Evolutionary conservation across 768 basidiomycete genomes (phyloP), one percentile per base, ranked within the genome.

Genomic region (Mycena kentingensis): DNA sequence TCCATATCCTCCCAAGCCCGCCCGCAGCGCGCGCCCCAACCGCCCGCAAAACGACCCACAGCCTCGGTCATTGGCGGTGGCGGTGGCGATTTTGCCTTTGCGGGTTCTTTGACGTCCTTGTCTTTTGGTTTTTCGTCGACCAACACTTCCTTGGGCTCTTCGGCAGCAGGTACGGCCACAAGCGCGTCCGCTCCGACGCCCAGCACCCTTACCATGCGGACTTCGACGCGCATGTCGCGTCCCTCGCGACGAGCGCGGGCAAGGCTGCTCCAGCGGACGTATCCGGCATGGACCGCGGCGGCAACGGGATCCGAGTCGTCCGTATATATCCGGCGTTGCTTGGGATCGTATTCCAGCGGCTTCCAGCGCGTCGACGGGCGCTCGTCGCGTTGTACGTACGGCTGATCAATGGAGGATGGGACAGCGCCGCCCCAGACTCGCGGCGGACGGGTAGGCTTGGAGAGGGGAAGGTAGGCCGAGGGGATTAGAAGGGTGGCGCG

Each of bases 221-320:
- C 67, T 43, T 77, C 73, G 11, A 77, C 61, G 16, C 71, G 62
- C 51, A 79, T 61, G 43, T 79, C 76, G 46, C 65, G 52, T 68
- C 66, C 51, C 49, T 55, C 54, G 32, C 47, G 16, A n/a, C 54
- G n/a, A 50, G 77, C 78, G 24, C 65, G 63, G 29, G 65, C 46
- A 32, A 76, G 65, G n/a, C 62, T 67, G 46, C 69, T 73, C 77
- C 77, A 79, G 15, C 70, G 68, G 28, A 77, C 63, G 42, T 72
- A 64, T 6, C 79, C 79, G 0, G 78, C 70, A 24, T 81, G 80
- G 46, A 81, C 71, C 18, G 76, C 77, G 19, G 75, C 75, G 34
- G 72, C 62, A 45, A 79, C 69, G 34, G 78, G 64, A 52, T 79
- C 76, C 28, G 78, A 80, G 61, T 81, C 80, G 61, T 81, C 79